phyloP scores from a whole-genome alignment of 1,284 basidiomycete genomes.

The Schizophyllum amplum region DNA sequence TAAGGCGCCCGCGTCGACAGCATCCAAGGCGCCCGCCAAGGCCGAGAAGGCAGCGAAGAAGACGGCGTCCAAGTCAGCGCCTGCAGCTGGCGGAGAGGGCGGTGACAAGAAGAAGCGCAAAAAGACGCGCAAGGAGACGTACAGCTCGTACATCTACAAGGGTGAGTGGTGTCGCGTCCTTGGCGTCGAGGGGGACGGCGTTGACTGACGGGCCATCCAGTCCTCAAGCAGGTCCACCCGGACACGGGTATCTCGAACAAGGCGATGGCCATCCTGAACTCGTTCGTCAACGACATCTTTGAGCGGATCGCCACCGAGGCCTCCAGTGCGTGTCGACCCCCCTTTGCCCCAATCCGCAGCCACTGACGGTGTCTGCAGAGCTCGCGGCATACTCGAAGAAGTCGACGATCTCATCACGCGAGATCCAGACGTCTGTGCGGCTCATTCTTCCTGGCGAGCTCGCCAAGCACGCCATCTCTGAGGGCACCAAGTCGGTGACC shows the following conservation, averaged over 20 bases:
- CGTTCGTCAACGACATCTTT: conserved; percentile 89
- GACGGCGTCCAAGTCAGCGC: conserved; percentile 30
- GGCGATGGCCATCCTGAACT: conserved; percentile 93
- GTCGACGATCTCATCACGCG: conserved; percentile 89
- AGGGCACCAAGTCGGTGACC: conserved; percentile 35
- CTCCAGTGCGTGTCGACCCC: conserved; percentile 47
- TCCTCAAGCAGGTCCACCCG: conserved; percentile 89
- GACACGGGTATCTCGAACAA: conserved; percentile 98
- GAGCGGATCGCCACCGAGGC: conserved; percentile 90
- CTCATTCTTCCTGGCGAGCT: conserved; percentile 87
- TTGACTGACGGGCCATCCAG: conserved; percentile 28
- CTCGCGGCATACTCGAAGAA: conserved; percentile 91
- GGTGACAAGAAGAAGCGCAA: conserved; percentile 87
- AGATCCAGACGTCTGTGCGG: conserved; percentile 88
- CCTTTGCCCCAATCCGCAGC: background rate
- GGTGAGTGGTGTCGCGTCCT: conserved; percentile 46
- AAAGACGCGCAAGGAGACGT: conserved; percentile 86
- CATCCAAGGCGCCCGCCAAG: conserved; percentile 76
- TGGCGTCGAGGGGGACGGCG: conserved; percentile 1
- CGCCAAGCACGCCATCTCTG: conserved; percentile 75
- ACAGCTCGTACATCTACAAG: conserved; percentile 94
- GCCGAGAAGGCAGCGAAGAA: conserved; percentile 44
- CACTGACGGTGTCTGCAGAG: conserved; percentile 33
- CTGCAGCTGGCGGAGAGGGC: conserved; percentile 28
- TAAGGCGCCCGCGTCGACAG: conserved; percentile 77